A percentile compares a stretch with the other conserved stretches of the same genome.
These are phyloP conservation scores for Delphinella strobiligena DNA, from an alignment of 2,329 filamentous ascomycete species.

Conservation along the genomic window DNA sequence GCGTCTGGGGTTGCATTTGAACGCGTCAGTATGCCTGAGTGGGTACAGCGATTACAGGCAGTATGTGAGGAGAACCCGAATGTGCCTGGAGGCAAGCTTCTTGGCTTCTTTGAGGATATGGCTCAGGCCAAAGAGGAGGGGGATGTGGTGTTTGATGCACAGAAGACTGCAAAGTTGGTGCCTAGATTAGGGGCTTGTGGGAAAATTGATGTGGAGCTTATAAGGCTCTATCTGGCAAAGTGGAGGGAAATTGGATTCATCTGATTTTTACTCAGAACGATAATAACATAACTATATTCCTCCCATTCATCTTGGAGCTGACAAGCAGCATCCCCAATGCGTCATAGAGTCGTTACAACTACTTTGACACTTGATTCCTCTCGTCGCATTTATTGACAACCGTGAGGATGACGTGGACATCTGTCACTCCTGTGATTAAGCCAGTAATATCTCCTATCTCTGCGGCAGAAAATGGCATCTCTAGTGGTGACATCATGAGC, in stretches of 20 bases:
- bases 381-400: no score
- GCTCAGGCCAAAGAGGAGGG: slow-evolving; percentile 1
- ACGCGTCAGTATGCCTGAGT: slow-evolving; percentile 6
- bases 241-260: neutral
- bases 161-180: neutral
- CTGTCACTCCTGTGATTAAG: no score
- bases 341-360: no score
- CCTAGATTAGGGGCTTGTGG: neutral
- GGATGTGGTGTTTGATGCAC: neutral
- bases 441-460: no score
- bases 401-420: no score
- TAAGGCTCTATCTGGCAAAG: slow-evolving; percentile 1
- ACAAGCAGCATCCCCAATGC: no score
- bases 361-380: no score
- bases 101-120: slow-evolving; percentile 10
- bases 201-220: neutral
- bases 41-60: slow-evolving; percentile 4
- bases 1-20: slow-evolving; percentile 2
- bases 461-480: no score
- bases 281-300: neutral
- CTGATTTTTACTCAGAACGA: neutral
- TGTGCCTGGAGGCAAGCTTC: slow-evolving; percentile 8
- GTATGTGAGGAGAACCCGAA: slow-evolving; percentile 1
- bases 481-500: no score
- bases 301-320: no score